Conservation (phyloP, 2,329 filamentous ascomycete genomes). For the Alternaria hordeiaustralica region DNA sequence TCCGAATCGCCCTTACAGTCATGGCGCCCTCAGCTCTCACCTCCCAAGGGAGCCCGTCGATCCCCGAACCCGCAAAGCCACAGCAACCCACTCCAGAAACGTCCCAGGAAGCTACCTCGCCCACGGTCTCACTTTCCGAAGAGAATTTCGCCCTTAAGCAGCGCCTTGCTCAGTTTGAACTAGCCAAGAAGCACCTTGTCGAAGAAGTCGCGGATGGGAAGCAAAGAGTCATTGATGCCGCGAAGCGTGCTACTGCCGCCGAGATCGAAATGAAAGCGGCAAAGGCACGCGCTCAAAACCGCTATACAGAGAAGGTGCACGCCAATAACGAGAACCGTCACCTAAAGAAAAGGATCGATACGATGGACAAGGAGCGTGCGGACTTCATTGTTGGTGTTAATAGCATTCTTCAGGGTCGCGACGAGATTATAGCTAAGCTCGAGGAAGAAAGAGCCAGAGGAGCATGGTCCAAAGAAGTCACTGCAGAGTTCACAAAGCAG, state of each 20-base stretch:
- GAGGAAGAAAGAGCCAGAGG: neutral
- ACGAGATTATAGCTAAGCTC: neutral
- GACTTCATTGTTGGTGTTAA: neutral
- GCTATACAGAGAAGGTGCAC: slow-evolving; percentile 10
- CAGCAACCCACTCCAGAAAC: neutral
- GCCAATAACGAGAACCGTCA: slow-evolving; percentile 8
- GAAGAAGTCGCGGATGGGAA: neutral
- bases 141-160: neutral
- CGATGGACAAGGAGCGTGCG: neutral
- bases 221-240: neutral
- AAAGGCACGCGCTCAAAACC: slow-evolving; percentile 2
- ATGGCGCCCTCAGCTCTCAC: neutral
- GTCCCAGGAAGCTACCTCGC: neutral
- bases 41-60: neutral
- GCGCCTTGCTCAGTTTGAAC: neutral
- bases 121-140: neutral
- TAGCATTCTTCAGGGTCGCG: neutral
- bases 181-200: neutral
- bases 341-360: neutral
- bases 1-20: neutral
- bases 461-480: neutral
- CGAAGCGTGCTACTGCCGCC: neutral
- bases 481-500: neutral
- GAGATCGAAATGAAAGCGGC: neutral
- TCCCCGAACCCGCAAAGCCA: neutral